phyloP scores from a whole-genome alignment of 2,329 filamentous ascomycete genomes.

The Albophoma yamanashiensis region DNA sequence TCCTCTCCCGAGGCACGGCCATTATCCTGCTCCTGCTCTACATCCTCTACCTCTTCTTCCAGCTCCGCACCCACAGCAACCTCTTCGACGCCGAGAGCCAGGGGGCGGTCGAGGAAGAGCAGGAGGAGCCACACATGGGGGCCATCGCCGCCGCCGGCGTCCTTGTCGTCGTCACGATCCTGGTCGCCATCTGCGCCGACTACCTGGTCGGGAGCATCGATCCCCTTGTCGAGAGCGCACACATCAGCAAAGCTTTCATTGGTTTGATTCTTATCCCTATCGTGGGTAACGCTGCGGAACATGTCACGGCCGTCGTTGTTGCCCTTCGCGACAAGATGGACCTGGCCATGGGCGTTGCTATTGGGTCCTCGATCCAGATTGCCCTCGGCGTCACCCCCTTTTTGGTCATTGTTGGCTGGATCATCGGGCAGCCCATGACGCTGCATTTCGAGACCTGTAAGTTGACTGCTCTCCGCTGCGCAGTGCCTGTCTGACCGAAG shows the following conservation, averaged over 20 bases:
- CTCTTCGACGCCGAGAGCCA: slow-evolving; percentile 52
- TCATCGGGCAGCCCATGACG: slow-evolving; percentile 61
- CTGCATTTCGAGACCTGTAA: slow-evolving; percentile 61
- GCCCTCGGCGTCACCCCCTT: slow-evolving; percentile 72
- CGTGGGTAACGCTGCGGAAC: slow-evolving; percentile 71
- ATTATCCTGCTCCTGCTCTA: slow-evolving; percentile 68
- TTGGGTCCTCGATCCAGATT: slow-evolving; percentile 75
- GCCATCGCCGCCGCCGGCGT: slow-evolving; percentile 54
- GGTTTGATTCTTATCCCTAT: slow-evolving; percentile 71
- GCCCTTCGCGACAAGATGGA: slow-evolving; percentile 70
- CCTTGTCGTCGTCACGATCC: slow-evolving; percentile 56
- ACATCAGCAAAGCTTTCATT: slow-evolving; percentile 73
- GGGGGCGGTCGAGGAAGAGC: slow-evolving; percentile 28
- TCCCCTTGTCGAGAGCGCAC: slow-evolving; percentile 54
- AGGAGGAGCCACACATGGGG: slow-evolving; percentile 42
- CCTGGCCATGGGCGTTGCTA: slow-evolving; percentile 65
- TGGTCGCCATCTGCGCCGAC: slow-evolving; percentile 66
- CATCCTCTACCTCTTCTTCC: slow-evolving; percentile 67
- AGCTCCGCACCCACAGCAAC: slow-evolving; percentile 62
- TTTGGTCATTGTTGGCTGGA: slow-evolving; percentile 72
- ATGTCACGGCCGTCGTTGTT: slow-evolving; percentile 72
- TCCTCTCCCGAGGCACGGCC: slow-evolving; percentile 65
- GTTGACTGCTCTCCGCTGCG: slow-evolving; percentile 4
- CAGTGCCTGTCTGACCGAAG: background rate
- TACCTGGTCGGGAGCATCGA: slow-evolving; percentile 71